Evolutionary conservation across 371 early-diverging fungal species (phyloP).

Genomic region (Haplosporangium sp.): DNA sequence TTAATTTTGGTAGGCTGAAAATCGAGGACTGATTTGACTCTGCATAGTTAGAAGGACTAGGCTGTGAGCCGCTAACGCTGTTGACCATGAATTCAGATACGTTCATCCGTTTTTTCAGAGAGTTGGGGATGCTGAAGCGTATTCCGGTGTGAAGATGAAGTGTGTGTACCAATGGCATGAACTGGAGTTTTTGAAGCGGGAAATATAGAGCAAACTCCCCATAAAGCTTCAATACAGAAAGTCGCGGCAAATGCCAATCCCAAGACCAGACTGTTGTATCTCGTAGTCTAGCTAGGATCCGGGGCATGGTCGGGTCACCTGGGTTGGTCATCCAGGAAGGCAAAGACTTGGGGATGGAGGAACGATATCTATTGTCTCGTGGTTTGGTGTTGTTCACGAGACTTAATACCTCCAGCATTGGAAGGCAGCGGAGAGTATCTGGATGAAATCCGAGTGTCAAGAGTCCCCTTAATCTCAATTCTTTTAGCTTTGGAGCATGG

Average conservation of each 20-base stretch:
- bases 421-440: neutral
- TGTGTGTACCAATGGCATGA: neutral
- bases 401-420: conserved; percentile 7
- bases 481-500: neutral
- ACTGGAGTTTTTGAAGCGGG: neutral
- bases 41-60: too few relatives aligned
- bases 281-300: neutral
- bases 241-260: conserved; percentile 6
- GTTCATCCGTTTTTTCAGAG: too few relatives aligned
- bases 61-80: too few relatives aligned
- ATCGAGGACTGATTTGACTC: neutral
- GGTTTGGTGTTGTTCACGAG: neutral
- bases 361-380: neutral
- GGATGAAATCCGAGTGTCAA: neutral
- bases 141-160: neutral
- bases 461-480: neutral
- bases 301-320: neutral
- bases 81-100: too few relatives aligned
- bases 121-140: neutral
- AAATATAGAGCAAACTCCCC: conserved; percentile 8
- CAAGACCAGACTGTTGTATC: neutral
- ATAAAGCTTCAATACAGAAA: conserved; percentile 4
- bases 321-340: neutral
- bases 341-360: neutral
- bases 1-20: neutral